Conservation (phyloP, 495 filamentous ascomycete genomes). For the Aspergillus heteromorphus region DNA sequence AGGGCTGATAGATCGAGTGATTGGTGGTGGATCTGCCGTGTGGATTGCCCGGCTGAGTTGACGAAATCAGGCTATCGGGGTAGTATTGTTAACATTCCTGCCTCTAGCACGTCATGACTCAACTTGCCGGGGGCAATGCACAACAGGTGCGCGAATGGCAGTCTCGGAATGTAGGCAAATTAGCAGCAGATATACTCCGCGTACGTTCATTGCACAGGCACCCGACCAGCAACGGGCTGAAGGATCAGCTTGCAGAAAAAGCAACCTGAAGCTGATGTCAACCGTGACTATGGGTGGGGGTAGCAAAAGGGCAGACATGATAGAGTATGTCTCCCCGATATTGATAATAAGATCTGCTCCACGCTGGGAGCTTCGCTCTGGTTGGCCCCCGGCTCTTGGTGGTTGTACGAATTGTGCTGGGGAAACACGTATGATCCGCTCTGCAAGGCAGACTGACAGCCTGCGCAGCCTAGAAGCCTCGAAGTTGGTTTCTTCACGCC, state of each 20-base stretch:
- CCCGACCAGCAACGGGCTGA: not conserved
- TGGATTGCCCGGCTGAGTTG: not conserved
- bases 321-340: not conserved
- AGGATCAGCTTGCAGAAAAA: not conserved
- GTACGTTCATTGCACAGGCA: not conserved
- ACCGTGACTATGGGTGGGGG: not conserved
- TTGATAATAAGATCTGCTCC: not conserved
- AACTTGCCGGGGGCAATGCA: not conserved
- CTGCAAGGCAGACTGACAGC: not conserved
- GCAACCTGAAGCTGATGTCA: not conserved
- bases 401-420: not conserved
- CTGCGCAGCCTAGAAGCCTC: not conserved
- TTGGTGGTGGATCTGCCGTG: conserved; percentile 3
- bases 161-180: not conserved
- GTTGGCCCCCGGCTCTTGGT: not conserved
- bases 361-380: not conserved
- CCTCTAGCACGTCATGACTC: conserved; percentile 11
- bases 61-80: not conserved
- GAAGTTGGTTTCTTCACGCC: not conserved
- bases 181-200: not conserved
- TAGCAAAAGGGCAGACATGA: not conserved
- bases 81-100: conserved; percentile 6
- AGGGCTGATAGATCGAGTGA: not conserved
- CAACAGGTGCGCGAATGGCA: not conserved
- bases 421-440: not conserved